Percentiles rank a stretch among this genome's conserved stretches.
phyloP scores from a whole-genome alignment of 805 yeast genomes.

The Wickerhamomyces bovis region DNA sequence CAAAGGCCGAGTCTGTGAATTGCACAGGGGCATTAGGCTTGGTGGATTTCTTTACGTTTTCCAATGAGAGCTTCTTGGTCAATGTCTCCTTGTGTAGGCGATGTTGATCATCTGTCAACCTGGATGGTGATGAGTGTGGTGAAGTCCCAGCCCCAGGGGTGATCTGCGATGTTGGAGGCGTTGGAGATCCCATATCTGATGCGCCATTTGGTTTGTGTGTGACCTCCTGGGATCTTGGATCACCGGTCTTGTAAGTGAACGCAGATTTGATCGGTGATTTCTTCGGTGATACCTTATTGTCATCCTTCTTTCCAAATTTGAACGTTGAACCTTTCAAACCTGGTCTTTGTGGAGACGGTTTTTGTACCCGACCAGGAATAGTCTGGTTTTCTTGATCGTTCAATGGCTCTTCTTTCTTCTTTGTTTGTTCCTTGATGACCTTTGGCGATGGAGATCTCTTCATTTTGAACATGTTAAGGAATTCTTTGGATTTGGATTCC shows the following conservation, averaged over 20 bases:
- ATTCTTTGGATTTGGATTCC: constrained; percentile 21
- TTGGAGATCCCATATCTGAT: background rate
- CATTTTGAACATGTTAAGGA: constrained; percentile 23
- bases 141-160: background rate
- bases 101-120: constrained; percentile 13
- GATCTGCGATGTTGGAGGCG: background rate
- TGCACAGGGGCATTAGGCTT: constrained; percentile 52
- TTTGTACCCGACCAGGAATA: background rate
- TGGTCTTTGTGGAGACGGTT: constrained; percentile 16
- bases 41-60: constrained; percentile 29
- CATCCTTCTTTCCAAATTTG: constrained; percentile 6
- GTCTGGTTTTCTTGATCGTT: background rate
- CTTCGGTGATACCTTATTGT: constrained; percentile 15
- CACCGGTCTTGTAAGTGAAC: constrained; percentile 1
- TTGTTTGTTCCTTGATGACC: background rate
- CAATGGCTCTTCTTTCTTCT: background rate
- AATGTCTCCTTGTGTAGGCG: constrained; percentile 17
- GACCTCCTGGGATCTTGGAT: constrained; percentile 2
- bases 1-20: constrained; percentile 77
- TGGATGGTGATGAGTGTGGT: constrained; percentile 1
- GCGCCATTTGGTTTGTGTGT: background rate
- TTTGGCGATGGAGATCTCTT: constrained; percentile 21
- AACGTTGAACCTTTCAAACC: constrained; percentile 9
- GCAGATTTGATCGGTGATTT: constrained; percentile 9
- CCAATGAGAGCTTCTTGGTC: constrained; percentile 25